A percentile compares a stretch with the other conserved stretches of the same genome.
phyloP scores from a whole-genome alignment of 164 flowering plant species.

The Chimonanthus praecox region DNA sequence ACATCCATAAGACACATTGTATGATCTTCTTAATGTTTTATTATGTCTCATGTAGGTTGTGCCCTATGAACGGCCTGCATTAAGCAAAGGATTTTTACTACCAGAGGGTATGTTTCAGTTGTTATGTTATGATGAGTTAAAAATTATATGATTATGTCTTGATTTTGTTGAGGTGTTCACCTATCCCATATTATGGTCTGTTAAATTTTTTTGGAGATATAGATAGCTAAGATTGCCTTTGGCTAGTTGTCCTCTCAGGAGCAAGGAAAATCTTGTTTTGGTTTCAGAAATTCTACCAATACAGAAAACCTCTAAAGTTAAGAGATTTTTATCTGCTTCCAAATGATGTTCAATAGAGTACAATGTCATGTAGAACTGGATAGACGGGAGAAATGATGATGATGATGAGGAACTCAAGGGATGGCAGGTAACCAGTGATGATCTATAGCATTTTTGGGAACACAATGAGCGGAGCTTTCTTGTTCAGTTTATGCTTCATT shows the following conservation, averaged over 20 bases:
- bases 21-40: background rate
- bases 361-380: too few relatives aligned
- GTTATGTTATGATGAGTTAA: background rate
- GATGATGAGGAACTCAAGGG: too few relatives aligned
- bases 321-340: background rate
- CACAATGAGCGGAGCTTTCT: background rate
- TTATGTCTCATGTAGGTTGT: constrained; percentile 46
- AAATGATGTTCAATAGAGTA: too few relatives aligned
- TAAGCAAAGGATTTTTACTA: constrained; percentile 89
- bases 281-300: background rate
- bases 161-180: background rate
- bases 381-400: too few relatives aligned
- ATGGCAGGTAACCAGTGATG: background rate
- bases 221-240: background rate
- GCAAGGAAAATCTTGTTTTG: background rate
- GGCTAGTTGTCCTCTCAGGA: background rate
- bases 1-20: background rate
- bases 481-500: background rate
- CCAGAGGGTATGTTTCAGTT: constrained; percentile 64
- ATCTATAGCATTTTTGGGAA: background rate
- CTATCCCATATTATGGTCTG: background rate
- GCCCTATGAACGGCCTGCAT: constrained; percentile 94
- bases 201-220: background rate
- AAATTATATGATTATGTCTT: background rate
- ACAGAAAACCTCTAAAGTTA: background rate